Evolutionary conservation across 352 stramenopile genomes (phyloP).

Genomic region (Phytophthora pistaciae): DNA sequence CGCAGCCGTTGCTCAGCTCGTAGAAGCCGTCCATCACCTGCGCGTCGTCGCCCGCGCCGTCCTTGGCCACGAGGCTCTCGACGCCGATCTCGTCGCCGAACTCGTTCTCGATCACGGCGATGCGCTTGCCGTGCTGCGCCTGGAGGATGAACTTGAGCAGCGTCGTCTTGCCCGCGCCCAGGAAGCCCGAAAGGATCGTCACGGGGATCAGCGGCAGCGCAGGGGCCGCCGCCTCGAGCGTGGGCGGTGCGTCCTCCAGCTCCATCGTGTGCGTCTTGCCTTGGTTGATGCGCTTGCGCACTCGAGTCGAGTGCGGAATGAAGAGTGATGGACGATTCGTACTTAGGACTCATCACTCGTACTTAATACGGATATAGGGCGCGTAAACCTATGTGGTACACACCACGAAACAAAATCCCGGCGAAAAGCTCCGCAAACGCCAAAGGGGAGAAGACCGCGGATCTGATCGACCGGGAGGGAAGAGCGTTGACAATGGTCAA

Average conservation of each 20-base stretch:
- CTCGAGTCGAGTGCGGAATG: not conserved
- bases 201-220: conserved; percentile 73
- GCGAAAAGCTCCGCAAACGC: conserved; percentile 30
- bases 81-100: conserved; percentile 97
- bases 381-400: conserved; percentile 16
- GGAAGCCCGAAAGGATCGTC: conserved; percentile 96
- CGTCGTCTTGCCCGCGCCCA: conserved; percentile 97
- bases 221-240: not conserved
- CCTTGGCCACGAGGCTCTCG: conserved; percentile 91
- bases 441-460: conserved; percentile 16
- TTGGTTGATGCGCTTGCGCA: too few species aligned
- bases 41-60: conserved; percentile 56
- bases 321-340: not conserved
- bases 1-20: conserved; percentile 97
- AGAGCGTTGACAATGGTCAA: conserved; percentile 49
- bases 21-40: conserved; percentile 91
- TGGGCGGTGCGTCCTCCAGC: conserved; percentile 4
- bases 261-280: conserved; percentile 4
- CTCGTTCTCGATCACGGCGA: conserved; percentile 99
- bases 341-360: not conserved
- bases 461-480: conserved; percentile 17
- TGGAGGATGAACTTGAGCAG: conserved; percentile 98
- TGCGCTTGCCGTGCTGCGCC: conserved; percentile 92
- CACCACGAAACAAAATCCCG: conserved; percentile 29
- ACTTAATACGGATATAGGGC: not conserved